phyloP scores from a whole-genome alignment of 345 rosid species.

The Rhizophora apiculata region DNA sequence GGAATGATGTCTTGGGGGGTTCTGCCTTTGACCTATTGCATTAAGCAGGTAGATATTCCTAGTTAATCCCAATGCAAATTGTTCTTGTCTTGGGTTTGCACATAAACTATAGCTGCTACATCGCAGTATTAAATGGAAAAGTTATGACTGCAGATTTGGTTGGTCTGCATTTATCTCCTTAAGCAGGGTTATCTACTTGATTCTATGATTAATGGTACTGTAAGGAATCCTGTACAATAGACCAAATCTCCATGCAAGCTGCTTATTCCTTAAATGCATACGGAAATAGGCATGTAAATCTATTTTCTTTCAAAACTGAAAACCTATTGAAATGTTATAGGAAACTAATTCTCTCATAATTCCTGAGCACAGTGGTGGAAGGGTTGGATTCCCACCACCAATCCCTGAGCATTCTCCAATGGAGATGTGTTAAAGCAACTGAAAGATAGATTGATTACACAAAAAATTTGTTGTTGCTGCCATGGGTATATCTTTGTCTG shows the following conservation, averaged over 20 bases:
- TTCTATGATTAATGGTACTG: neutral
- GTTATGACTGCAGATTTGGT: neutral
- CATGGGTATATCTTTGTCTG: no score
- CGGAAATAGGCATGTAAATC: neutral
- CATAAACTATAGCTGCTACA: neutral
- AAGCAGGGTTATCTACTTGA: neutral
- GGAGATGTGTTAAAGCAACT: no score
- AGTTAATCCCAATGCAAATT: neutral
- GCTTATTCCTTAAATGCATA: neutral
- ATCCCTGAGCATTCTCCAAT: no score
- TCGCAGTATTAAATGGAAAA: neutral
- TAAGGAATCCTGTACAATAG: no score
- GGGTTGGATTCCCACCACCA: no score
- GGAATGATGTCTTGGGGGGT: constrained; percentile 99
- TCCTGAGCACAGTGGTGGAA: no score
- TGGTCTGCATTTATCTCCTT: neutral
- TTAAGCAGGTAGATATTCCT: constrained; percentile 70
- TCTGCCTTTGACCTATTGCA: constrained; percentile 96
- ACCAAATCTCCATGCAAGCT: neutral
- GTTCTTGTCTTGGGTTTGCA: neutral
- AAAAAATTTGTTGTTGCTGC: no score
- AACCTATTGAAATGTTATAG: no score
- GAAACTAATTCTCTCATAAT: no score
- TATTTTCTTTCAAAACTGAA: neutral
- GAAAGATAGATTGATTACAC: no score